Evolutionary conservation across 257 asterid species (phyloP), one percentile per base, ranked within the genome.

Genomic region (Coffea eugenioides): DNA sequence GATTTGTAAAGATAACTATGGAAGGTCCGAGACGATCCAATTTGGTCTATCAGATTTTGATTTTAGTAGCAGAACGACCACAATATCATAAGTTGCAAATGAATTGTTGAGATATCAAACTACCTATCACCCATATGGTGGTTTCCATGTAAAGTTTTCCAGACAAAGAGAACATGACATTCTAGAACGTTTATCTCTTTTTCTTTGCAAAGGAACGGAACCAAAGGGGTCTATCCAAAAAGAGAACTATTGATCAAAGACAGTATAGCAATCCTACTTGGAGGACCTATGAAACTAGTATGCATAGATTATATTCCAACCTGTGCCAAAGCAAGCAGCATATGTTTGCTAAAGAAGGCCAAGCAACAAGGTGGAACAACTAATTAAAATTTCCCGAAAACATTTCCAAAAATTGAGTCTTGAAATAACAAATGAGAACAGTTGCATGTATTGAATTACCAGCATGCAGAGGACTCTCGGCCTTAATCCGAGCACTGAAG

Each of bases 391-490:
- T 75, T 69, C 5, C 78, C 66, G 15, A 3, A 74, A 68, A 82
- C 43, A 76, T 64, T n/a, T 34, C 78, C 74, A 25, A 56, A 80
- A 68, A 39, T 54, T 23, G 16, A 36, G 21, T 16, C 59, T 43
- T 20, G 4, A 39, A n/a, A 51, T 48, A 51, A 25, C 1, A 54
- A 61, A 48, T 49, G 1, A 16, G 54, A 8, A 21, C 2, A 80
- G 73, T 36, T 65, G 51, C 41, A 62, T 36, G 46, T 23, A 51
- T 45, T 62, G 7, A 65, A 82, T 68, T 71, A 92, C 97, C 97
- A 85, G 91, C 90, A 73, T 92, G 86, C 15, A 83, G 88, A 80
- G 96, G 94, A 77, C 92, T 88, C 64, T 92, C 89, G 9, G 94
- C 93, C 82, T 93, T 82, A 27, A 92, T 88, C 67, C 94, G 91